A percentile compares a stretch with the other conserved stretches of the same genome.
phyloP scores from a whole-genome alignment of 768 basidiomycete genomes.

The Pulveroboletus ravenelii region DNA sequence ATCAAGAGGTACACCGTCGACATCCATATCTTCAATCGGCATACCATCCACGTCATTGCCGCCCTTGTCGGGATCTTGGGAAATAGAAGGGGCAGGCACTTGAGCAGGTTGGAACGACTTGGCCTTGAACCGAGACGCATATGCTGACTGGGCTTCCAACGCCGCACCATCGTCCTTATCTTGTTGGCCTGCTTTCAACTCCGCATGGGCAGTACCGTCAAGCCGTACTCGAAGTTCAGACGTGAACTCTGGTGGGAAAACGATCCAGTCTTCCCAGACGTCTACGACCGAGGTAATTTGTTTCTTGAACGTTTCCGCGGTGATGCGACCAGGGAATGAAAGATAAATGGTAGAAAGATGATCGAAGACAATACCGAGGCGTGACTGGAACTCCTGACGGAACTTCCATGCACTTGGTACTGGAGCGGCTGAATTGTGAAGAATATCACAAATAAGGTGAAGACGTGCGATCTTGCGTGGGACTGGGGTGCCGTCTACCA shows the following conservation, averaged over 20 bases:
- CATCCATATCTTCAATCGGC: constrained; percentile 45
- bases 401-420: constrained; percentile 98
- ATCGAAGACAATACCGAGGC: constrained; percentile 92
- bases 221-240: constrained; percentile 66
- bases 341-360: constrained; percentile 92
- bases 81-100: constrained; percentile 27
- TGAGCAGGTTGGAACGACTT: constrained; percentile 74
- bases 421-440: constrained; percentile 93
- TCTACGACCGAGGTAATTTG: constrained; percentile 88
- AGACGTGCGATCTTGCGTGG: constrained; percentile 95
- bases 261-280: constrained; percentile 98
- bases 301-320: constrained; percentile 92
- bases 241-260: constrained; percentile 87
- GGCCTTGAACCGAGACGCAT: constrained; percentile 67
- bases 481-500: constrained; percentile 91
- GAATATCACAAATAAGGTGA: constrained; percentile 93
- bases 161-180: constrained; percentile 14
- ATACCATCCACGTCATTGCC: constrained; percentile 51
- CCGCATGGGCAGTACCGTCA: constrained; percentile 48
- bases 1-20: constrained; percentile 46
- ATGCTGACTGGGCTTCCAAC: constrained; percentile 29
- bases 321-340: constrained; percentile 93
- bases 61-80: constrained; percentile 32
- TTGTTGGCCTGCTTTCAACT: constrained; percentile 26
- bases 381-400: constrained; percentile 87